A percentile compares a stretch with the other conserved stretches of the same genome.
These are phyloP conservation scores for Odontarrhena argentea DNA, from an alignment of 345 rosid genomes.

Conservation along the genomic window DNA sequence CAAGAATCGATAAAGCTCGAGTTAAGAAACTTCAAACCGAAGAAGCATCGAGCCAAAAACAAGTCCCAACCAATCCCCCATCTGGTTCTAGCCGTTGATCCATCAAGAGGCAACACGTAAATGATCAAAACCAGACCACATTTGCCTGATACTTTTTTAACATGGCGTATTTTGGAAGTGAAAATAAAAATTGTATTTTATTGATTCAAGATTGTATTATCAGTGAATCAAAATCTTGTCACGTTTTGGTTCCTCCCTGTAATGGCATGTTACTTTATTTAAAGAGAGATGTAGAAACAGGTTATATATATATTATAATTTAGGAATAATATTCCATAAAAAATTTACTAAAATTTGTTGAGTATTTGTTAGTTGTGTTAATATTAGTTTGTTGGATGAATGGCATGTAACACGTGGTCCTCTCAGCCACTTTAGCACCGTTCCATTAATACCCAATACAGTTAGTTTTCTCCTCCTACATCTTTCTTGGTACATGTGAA, in stretches of 20 bases:
- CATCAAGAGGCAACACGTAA: conserved; percentile 28
- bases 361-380: too few relatives aligned
- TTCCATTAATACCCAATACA: too few relatives aligned
- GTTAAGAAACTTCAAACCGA: conserved; percentile 67
- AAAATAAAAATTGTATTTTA: conserved; percentile 31
- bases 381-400: too few relatives aligned
- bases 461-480: neutral
- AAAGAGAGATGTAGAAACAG: conserved; percentile 19
- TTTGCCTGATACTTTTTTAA: conserved; percentile 25
- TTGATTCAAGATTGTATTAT: conserved; percentile 28
- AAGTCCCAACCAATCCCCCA: conserved; percentile 53
- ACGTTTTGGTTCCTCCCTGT: conserved; percentile 16
- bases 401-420: too few relatives aligned
- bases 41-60: conserved; percentile 60
- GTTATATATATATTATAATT: neutral
- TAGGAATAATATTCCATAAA: neutral
- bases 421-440: too few relatives aligned
- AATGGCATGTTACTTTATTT: conserved; percentile 5
- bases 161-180: conserved; percentile 13
- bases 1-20: conserved; percentile 84
- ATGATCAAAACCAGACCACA: conserved; percentile 10
- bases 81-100: conserved; percentile 80
- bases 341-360: too few relatives aligned
- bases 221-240: conserved; percentile 29
- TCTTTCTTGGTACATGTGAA: neutral